These are phyloP conservation scores for Petrea volubilis DNA, from an alignment of 257 asterid genomes.

Conservation along the genomic window DNA sequence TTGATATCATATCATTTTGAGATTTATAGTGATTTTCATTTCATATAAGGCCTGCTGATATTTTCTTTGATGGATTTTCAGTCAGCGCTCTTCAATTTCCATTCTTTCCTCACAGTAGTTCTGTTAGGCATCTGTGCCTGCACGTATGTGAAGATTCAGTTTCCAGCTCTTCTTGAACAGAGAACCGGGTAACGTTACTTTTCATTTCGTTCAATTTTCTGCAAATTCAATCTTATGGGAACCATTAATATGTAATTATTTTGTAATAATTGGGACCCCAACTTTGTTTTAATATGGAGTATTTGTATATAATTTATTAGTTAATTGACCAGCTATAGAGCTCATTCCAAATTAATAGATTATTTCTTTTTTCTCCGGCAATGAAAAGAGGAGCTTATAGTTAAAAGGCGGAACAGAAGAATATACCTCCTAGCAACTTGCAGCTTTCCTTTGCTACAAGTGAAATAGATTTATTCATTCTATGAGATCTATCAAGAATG, in stretches of 20 bases:
- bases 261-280: neutral
- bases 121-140: slow-evolving; percentile 53
- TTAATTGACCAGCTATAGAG: slow-evolving; percentile 2
- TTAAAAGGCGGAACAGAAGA: neutral
- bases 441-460: neutral
- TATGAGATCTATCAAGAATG: neutral
- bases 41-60: slow-evolving; percentile 31
- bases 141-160: slow-evolving; percentile 64
- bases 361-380: neutral
- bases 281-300: neutral
- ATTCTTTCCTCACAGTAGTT: slow-evolving; percentile 48
- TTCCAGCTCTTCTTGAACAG: slow-evolving; percentile 64
- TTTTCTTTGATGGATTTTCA: slow-evolving; percentile 20
- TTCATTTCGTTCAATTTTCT: slow-evolving; percentile 19
- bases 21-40: neutral
- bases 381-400: neutral
- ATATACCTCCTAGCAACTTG: slow-evolving; percentile 3
- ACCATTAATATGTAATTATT: neutral
- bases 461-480: neutral
- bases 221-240: neutral
- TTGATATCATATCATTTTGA: slow-evolving; percentile 8
- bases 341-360: neutral
- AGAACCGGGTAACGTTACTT: slow-evolving; percentile 52
- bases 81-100: slow-evolving; percentile 55
- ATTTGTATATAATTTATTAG: neutral